Evolutionary conservation across 192 early-diverging fungal genomes (phyloP).

Genomic region (Coemansia sp.): DNA sequence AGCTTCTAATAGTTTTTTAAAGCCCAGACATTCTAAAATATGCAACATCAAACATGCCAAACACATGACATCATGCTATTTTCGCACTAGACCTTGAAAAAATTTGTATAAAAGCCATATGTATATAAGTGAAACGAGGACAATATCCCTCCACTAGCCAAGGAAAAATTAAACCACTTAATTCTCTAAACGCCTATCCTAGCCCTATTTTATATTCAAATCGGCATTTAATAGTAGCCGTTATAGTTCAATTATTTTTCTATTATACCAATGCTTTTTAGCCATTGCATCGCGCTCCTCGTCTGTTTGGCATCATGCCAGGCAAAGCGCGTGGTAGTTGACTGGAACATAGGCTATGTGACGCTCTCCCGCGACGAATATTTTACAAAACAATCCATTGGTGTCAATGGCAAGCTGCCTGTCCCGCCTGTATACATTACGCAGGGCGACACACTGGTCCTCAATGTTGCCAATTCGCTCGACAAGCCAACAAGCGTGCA

Average conservation of each 20-base stretch:
- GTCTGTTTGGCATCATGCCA: neutral
- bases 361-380: conserved; percentile 62
- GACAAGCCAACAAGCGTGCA: conserved; percentile 64
- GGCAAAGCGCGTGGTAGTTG: conserved; percentile 23
- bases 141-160: too few relatives aligned
- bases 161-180: too few relatives aligned
- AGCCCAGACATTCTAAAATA: too few relatives aligned
- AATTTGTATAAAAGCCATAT: too few relatives aligned
- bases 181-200: too few relatives aligned
- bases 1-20: too few relatives aligned
- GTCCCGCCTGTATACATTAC: conserved; percentile 36
- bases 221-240: neutral
- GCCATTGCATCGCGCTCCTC: neutral
- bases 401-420: conserved; percentile 62
- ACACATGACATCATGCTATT: too few relatives aligned
- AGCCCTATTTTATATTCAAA: neutral
- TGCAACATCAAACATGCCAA: too few relatives aligned
- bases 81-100: too few relatives aligned
- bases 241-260: neutral
- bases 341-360: conserved; percentile 67
- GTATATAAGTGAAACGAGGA: too few relatives aligned
- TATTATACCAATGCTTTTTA: neutral
- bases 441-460: conserved; percentile 22
- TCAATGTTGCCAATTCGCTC: conserved; percentile 54
- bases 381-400: conserved; percentile 57